Evolutionary conservation across 2,329 filamentous ascomycete genomes (phyloP).

Genomic region (Pseudogymnoascus sp.): DNA sequence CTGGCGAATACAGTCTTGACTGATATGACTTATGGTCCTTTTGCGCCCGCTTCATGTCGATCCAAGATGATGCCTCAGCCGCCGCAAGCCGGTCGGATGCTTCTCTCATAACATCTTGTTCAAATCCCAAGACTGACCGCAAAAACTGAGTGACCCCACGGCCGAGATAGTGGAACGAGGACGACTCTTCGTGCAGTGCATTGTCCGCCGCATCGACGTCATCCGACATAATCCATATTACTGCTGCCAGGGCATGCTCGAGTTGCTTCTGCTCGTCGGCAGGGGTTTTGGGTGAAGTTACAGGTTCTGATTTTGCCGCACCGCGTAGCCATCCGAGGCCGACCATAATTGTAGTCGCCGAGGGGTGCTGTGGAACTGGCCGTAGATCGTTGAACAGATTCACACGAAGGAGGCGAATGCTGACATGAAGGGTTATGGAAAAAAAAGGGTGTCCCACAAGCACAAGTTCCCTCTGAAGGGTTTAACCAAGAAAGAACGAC

Average conservation of each 20-base stretch:
- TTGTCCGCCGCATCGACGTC: slow-evolving; percentile 79
- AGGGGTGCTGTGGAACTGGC: neutral
- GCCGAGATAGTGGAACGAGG: slow-evolving; percentile 83
- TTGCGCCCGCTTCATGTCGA: slow-evolving; percentile 68
- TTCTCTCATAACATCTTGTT: slow-evolving; percentile 83
- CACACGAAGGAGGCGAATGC: neutral
- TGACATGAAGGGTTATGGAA: neutral
- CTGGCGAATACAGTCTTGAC: slow-evolving; percentile 62
- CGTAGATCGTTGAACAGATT: neutral
- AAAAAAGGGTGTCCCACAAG: neutral
- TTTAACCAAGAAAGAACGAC: neutral
- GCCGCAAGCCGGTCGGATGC: slow-evolving; percentile 64
- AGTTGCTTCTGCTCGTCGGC: slow-evolving; percentile 47
- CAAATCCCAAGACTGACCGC: slow-evolving; percentile 78
- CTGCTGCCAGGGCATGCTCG: slow-evolving; percentile 54
- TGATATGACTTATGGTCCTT: slow-evolving; percentile 53
- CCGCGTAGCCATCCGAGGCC: slow-evolving; percentile 4
- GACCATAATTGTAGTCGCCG: slow-evolving; percentile 1
- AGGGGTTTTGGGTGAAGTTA: slow-evolving; percentile 20
- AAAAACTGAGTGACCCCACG: slow-evolving; percentile 78
- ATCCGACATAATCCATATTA: slow-evolving; percentile 74
- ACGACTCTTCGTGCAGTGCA: slow-evolving; percentile 62
- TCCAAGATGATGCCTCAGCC: slow-evolving; percentile 69
- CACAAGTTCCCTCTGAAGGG: neutral
- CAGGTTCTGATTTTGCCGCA: neutral